Base-by-base conservation (phyloP, 306 rosid species). In the Sesbania bispinosa region DNA sequence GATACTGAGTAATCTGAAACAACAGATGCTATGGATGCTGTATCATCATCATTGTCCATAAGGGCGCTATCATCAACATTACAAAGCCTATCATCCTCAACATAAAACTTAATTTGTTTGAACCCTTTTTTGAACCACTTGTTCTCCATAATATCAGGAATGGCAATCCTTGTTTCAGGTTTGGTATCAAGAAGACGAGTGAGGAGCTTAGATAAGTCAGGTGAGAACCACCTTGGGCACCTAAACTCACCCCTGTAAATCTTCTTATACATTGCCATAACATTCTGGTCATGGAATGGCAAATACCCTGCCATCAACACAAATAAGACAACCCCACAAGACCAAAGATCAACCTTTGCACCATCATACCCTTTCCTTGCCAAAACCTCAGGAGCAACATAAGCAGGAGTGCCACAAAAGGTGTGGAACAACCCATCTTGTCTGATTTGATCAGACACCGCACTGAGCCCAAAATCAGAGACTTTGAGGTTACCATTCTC, bases 401-500 rank as follows among this genome's bases (percentile, higher is more conserved):
- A 93, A 0, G 97, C 96, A n/a, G 98, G 98, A 0, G 98, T 93
- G 0, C 98, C 98, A 15, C 98, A 93, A 63, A 93, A 93, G 5
- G 98, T 93, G 71, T 93, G 98, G 32, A 93, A 93, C 68, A 93
- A 57, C 2, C 97, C 98, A 43, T 93, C 98, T 58, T 93, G 97
- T 2, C 89, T 73, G 54, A 90, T 93, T 74, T 93, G 96, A 65
- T 93, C 98, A 4, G 98, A 90, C 0, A 93, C 98, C 3, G 98
- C 93, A 16, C 93, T 86, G 1, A 93, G 33, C 2, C 98, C 98
- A 36, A 93, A 93, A 81, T 93, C 98, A 0, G 97, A 93, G 1
- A 93, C 98, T 21, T 88, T 92, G 2, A 90, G 87, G 38, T 92
- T 81, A 0, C 96, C 96, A 14, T 92, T 82, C 24, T 86, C 96